Conservation (phyloP, 306 rosid species). For the Citrullus amarus region DNA sequence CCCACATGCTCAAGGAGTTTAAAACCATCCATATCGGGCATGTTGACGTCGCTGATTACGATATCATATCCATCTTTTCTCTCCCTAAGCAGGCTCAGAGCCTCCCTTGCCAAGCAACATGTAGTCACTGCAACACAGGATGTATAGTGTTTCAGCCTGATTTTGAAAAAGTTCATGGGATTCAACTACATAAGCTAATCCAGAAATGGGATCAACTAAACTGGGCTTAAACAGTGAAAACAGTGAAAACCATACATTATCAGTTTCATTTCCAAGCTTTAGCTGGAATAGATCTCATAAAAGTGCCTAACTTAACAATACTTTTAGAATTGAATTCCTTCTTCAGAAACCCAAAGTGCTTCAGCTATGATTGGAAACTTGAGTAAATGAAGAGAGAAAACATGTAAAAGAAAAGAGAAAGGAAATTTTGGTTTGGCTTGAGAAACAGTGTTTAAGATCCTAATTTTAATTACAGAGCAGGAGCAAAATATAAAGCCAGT, state of each 20-base stretch:
- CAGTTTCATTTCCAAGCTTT: constrained; percentile 1
- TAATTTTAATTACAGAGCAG: neutral
- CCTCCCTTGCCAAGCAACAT: constrained; percentile 75
- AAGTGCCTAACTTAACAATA: neutral
- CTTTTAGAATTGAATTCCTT: neutral
- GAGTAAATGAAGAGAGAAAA: neutral
- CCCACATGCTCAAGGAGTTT: constrained; percentile 98
- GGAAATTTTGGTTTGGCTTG: neutral
- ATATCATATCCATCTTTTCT: constrained; percentile 85
- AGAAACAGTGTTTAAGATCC: neutral
- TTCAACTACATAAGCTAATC: neutral
- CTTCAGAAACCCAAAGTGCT: neutral
- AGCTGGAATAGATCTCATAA: neutral
- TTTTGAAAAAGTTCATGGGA: neutral
- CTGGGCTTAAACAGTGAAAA: neutral
- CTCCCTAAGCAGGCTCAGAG: constrained; percentile 72
- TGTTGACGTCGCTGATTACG: constrained; percentile 94
- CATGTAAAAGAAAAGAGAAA: neutral
- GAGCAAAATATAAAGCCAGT: neutral
- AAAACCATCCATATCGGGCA: constrained; percentile 99
- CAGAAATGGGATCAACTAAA: neutral
- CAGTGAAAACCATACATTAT: neutral
- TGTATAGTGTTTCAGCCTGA: neutral
- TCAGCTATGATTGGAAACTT: neutral
- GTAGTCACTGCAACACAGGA: constrained; percentile 66